Evolutionary conservation across 1,139 yeast genomes (phyloP), one percentile per base, ranked within the genome.

Genomic region (Geotrichum bryndzae): DNA sequence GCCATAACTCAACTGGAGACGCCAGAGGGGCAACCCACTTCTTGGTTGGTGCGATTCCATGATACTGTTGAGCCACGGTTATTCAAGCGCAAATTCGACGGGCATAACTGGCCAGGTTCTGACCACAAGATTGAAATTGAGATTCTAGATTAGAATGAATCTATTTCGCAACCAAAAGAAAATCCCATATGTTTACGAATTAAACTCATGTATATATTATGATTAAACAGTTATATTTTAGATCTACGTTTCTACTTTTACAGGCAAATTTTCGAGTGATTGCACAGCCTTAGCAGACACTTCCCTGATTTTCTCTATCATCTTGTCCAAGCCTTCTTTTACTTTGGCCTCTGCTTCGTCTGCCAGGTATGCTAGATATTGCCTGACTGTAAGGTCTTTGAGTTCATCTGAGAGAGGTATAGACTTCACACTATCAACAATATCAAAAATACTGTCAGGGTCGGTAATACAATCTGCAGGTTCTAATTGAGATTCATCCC

Each of bases 31-130:
- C 71, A 74, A 3, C 11, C n/a, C 7, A 70, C 76, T 13, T 74
- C 77, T 15, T 77, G 77, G 67, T 70, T 86, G 15, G 72, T 86
- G 7, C 73, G 81, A 55, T 86, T 87, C 69, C 75, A 76, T 18
- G 77, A 77, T 64, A 69, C 68, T 15, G 70, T 73, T 2, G 83
- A 82, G 66, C 86, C 91, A 0, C 70, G 87, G 58, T 84, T 85
- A 66, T 83, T 81, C 1, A 71, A 83, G 22, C 81, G 31, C 22
- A 54, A 81, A 64, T 80, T 77, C 69, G 82, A 87, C 70, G 85
- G 86, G 4, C 77, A 75, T 58, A 69, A 69, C 18, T 75, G 79
- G 62, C 80, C 79, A 51, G 68, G 73, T 53, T 72, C 78, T 5
- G 63, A 65, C 1, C 64, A 66, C 22, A 67, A 69, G 58, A 79